A percentile compares a stretch with the other conserved stretches of the same genome.
Conservation (phyloP, 345 rosid genomes). For the Gossypium rotundifolium region DNA sequence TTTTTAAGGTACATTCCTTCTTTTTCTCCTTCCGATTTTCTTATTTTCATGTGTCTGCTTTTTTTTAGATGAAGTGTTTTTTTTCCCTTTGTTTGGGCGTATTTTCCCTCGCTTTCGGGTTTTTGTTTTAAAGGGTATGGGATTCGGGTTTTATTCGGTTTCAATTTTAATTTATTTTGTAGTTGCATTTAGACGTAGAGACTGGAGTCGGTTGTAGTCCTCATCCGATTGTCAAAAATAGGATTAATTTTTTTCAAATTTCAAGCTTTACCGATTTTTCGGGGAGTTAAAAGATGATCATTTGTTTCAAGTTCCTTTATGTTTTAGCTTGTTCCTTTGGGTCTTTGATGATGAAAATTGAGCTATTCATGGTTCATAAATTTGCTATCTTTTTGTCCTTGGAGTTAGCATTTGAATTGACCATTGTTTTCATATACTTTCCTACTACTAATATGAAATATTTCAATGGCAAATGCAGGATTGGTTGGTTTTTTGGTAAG, state of each 20-base stretch:
- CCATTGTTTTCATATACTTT: not conserved
- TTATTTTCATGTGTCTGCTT: too few relatives aligned
- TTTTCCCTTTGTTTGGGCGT: not conserved
- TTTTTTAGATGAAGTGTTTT: not conserved
- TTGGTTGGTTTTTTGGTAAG: conserved; percentile 2
- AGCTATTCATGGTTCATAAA: not conserved
- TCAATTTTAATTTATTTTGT: not conserved
- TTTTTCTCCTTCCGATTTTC: not conserved
- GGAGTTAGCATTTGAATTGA: not conserved
- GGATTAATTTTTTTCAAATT: not conserved
- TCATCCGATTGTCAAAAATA: not conserved
- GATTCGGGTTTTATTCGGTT: not conserved
- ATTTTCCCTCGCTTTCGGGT: not conserved
- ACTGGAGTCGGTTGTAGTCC: not conserved
- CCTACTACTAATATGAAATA: not conserved
- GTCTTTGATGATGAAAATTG: not conserved
- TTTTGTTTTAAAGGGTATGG: not conserved
- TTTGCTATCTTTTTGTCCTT: not conserved
- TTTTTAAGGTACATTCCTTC: conserved; percentile 16
- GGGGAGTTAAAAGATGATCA: not conserved
- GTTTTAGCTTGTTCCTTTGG: not conserved
- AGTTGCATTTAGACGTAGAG: conserved; percentile 12
- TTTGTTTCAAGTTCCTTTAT: not conserved
- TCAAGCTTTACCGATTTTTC: not conserved
- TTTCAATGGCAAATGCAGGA: conserved; percentile 13